phyloP scores from a whole-genome alignment of 2,329 filamentous ascomycete species.

The Metarhizium robertsii region DNA sequence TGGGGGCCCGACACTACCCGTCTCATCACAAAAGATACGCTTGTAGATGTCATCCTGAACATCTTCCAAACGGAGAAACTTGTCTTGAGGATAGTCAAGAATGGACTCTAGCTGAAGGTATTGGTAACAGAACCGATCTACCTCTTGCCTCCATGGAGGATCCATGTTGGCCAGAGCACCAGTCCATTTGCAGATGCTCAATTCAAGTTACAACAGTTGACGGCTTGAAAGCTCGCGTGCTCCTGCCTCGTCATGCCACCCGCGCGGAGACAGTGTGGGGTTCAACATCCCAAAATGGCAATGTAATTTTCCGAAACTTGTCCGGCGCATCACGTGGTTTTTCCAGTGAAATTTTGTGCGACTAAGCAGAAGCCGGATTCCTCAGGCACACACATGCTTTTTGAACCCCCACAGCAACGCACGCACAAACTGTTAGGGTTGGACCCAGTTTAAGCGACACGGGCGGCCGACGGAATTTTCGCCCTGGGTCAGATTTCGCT shows the following conservation, averaged over 20 bases:
- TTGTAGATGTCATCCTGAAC: conserved; percentile 60
- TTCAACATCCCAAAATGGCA: background rate
- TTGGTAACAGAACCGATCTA: conserved; percentile 57
- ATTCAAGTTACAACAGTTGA: background rate
- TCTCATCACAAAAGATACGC: conserved; percentile 54
- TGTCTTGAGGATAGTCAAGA: conserved; percentile 53
- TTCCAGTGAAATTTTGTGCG: background rate
- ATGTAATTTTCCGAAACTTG: background rate
- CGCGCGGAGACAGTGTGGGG: background rate
- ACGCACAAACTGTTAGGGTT: conserved; percentile 30
- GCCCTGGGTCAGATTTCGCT: conserved; percentile 18
- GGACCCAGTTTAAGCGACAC: conserved; percentile 34
- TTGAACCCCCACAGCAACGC: background rate
- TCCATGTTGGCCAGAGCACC: background rate
- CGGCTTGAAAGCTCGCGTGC: background rate
- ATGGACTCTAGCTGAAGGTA: conserved; percentile 66
- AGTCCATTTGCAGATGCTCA: background rate
- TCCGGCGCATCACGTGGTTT: background rate
- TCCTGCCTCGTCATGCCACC: background rate
- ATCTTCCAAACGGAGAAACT: conserved; percentile 46
- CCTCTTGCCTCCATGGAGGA: conserved; percentile 7
- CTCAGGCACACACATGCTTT: background rate
- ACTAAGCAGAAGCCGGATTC: background rate
- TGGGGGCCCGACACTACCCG: conserved; percentile 50
- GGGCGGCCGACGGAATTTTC: conserved; percentile 25